Percentiles rank a stretch among this genome's conserved stretches.
Evolutionary conservation across 108 stramenopile genomes (phyloP).

Genomic region (Skeletonema grethae): DNA sequence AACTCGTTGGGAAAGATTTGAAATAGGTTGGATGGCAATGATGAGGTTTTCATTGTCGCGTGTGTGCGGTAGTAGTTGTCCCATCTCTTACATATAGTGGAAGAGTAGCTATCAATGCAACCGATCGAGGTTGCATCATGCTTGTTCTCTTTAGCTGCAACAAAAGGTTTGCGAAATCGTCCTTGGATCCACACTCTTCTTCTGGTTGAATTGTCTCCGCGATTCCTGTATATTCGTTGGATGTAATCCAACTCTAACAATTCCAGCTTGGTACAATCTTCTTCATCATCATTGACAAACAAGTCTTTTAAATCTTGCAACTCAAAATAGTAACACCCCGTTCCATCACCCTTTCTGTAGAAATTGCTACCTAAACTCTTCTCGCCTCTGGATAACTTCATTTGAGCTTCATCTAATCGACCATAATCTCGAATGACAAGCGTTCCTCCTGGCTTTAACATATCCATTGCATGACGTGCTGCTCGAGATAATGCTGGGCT

Average conservation of each 20-base stretch:
- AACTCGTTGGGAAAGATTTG: conserved; percentile 42
- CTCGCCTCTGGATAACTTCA: conserved; percentile 29
- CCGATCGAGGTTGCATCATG: background rate
- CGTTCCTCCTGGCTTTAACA: conserved; percentile 49
- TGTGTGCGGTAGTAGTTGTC: conserved; percentile 20
- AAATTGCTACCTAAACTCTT: conserved; percentile 39
- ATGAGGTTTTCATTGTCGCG: background rate
- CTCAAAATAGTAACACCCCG: conserved; percentile 49
- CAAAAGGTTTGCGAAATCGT: conserved; percentile 58
- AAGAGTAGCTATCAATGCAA: background rate
- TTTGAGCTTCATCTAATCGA: conserved; percentile 54
- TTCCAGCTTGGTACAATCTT: conserved; percentile 21
- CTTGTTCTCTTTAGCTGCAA: background rate
- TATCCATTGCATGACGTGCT: conserved; percentile 35
- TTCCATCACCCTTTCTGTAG: conserved; percentile 47
- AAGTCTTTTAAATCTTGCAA: conserved; percentile 41
- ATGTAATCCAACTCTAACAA: conserved; percentile 43
- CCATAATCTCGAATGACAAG: conserved; percentile 65
- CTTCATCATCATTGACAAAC: conserved; percentile 25
- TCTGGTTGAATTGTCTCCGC: conserved; percentile 40
- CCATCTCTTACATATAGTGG: conserved; percentile 10
- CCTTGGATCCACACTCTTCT: conserved; percentile 81
- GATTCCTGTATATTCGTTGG: conserved; percentile 43
- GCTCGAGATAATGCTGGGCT: conserved; percentile 26
- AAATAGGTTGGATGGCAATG: conserved; percentile 21